Evolutionary conservation across 2,329 filamentous ascomycete genomes (phyloP).

Genomic region (Scytalidium sp.): DNA sequence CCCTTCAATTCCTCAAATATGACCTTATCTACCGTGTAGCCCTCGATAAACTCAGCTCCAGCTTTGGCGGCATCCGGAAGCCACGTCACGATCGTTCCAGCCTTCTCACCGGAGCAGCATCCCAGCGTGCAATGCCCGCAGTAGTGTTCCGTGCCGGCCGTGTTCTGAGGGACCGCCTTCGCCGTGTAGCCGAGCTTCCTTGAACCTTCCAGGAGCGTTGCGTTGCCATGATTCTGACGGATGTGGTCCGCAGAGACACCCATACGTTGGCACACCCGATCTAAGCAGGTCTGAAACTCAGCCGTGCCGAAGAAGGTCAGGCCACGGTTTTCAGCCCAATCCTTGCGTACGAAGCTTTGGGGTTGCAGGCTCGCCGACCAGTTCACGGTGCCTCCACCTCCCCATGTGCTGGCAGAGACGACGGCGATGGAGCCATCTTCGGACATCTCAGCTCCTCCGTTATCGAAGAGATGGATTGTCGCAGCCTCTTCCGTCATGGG

Average conservation of each 20-base stretch:
- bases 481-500: constrained; percentile 69
- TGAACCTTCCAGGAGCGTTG: constrained; percentile 70
- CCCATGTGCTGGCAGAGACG: constrained; percentile 71
- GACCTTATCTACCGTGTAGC: constrained; percentile 69
- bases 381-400: constrained; percentile 85
- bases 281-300: constrained; percentile 75
- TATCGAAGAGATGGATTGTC: constrained; percentile 65
- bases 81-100: constrained; percentile 73
- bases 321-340: constrained; percentile 69
- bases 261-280: constrained; percentile 76
- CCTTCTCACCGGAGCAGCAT: constrained; percentile 68
- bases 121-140: constrained; percentile 65
- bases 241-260: constrained; percentile 66
- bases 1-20: constrained; percentile 56
- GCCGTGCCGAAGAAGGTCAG: constrained; percentile 71
- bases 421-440: constrained; percentile 59
- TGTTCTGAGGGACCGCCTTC: constrained; percentile 74
- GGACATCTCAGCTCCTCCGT: constrained; percentile 53
- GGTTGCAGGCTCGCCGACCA: constrained; percentile 69
- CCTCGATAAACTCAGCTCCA: constrained; percentile 81
- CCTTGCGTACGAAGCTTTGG: constrained; percentile 71
- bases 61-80: constrained; percentile 75
- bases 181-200: constrained; percentile 70
- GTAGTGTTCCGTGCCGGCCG: constrained; percentile 67
- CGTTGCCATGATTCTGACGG: constrained; percentile 71